A percentile compares a stretch with the other conserved stretches of the same genome.
Evolutionary conservation across 192 early-diverging fungal species (phyloP).

Genomic region (Oehlia diaphana): DNA sequence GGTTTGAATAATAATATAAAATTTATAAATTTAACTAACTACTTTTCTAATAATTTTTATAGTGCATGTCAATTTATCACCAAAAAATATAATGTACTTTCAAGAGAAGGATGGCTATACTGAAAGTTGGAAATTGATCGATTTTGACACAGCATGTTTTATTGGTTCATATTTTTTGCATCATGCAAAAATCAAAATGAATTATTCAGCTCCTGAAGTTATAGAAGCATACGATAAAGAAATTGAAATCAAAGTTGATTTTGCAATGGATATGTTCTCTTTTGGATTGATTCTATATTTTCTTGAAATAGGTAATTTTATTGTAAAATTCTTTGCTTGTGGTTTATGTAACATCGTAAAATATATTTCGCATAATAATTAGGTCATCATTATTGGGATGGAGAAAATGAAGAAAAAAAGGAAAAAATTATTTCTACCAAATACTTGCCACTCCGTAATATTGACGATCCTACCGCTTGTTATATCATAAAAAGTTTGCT

Average conservation of each 20-base stretch:
- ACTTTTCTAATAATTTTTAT: neutral
- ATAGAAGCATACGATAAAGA: neutral
- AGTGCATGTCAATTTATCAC: neutral
- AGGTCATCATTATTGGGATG: neutral
- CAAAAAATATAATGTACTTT: constrained; percentile 12
- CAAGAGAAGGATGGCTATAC: neutral
- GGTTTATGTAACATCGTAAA: neutral
- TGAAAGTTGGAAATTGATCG: neutral
- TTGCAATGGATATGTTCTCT: constrained; percentile 10
- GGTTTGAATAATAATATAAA: neutral
- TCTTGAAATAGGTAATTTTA: constrained; percentile 1
- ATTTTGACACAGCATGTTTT: neutral
- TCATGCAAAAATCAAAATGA: neutral
- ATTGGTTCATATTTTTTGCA: neutral
- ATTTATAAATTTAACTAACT: neutral
- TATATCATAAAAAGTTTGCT: neutral
- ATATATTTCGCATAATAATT: neutral
- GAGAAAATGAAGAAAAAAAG: neutral
- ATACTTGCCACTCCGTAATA: neutral
- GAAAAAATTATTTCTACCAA: neutral
- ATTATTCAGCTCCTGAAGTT: neutral
- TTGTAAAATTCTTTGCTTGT: too few relatives aligned
- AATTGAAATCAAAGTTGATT: neutral
- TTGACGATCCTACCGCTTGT: neutral
- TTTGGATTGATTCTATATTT: constrained; percentile 9